These are phyloP conservation scores for Rhizopus microsporus DNA, from an alignment of 371 early-diverging fungal species.

Conservation along the genomic window DNA sequence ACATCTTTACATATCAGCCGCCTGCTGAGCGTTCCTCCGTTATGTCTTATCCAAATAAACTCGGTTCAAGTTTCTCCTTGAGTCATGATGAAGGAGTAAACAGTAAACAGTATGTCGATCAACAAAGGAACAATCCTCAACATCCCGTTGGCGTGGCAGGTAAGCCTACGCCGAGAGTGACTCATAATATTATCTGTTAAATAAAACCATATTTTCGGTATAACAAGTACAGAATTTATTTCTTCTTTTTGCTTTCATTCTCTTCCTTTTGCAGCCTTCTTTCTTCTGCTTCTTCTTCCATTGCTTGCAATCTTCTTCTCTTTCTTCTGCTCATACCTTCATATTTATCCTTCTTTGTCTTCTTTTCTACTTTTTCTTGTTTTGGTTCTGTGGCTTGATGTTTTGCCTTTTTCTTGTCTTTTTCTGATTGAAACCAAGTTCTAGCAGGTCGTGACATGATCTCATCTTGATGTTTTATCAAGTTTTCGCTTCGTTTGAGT, in stretches of 20 bases:
- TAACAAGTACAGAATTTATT: background rate
- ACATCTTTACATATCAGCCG: slow-evolving; percentile 50
- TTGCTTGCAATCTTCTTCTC: slow-evolving; percentile 56
- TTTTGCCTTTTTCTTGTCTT: slow-evolving; percentile 53
- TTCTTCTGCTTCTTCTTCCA: slow-evolving; percentile 59
- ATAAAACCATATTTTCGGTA: slow-evolving; percentile 1
- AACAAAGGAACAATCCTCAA: slow-evolving; percentile 2
- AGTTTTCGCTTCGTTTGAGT: slow-evolving; percentile 80
- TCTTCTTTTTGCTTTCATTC: background rate
- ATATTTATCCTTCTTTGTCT: slow-evolving; percentile 59
- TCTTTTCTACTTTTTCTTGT: slow-evolving; percentile 24
- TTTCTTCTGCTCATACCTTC: slow-evolving; percentile 71
- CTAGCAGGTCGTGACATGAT: slow-evolving; percentile 89
- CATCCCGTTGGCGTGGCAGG: slow-evolving; percentile 8
- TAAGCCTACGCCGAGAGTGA: slow-evolving; percentile 6
- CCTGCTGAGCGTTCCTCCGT: slow-evolving; percentile 34
- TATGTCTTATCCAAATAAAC: slow-evolving; percentile 31
- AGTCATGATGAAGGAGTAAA: slow-evolving; percentile 26
- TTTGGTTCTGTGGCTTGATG: slow-evolving; percentile 8
- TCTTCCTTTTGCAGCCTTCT: slow-evolving; percentile 1
- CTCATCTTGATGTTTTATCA: slow-evolving; percentile 82
- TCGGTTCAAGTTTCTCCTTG: slow-evolving; percentile 32
- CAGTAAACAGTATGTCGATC: background rate
- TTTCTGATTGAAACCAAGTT: slow-evolving; percentile 91
- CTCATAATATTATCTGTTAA: slow-evolving; percentile 14